These are phyloP conservation scores for Yamadazyma conglobata DNA, from an alignment of 1,139 yeast species.

Conservation along the genomic window DNA sequence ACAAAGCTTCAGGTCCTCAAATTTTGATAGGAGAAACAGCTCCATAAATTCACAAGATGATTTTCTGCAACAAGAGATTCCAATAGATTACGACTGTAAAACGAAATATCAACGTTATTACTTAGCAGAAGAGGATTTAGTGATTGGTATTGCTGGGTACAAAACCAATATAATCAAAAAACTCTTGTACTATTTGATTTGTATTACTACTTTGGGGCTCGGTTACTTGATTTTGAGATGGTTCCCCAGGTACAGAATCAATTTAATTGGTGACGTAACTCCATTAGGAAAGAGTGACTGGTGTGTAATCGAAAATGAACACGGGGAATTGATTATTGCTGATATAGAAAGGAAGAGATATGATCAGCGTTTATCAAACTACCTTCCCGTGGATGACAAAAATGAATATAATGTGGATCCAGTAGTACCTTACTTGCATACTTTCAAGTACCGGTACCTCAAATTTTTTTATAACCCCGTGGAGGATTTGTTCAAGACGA, in stretches of 20 bases:
- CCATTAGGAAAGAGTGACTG: constrained; percentile 84
- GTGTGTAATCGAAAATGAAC: constrained; percentile 92
- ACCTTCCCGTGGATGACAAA: constrained; percentile 41
- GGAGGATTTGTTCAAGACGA: constrained; percentile 81
- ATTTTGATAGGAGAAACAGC: constrained; percentile 29
- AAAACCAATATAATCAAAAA: constrained; percentile 47
- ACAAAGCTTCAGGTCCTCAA: constrained; percentile 33
- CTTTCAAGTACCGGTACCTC: constrained; percentile 79
- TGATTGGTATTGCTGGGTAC: constrained; percentile 92
- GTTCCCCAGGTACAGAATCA: constrained; percentile 76
- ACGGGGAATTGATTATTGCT: constrained; percentile 73
- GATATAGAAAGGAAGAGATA: constrained; percentile 57
- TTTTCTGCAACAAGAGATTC: constrained; percentile 13
- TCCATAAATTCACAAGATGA: constrained; percentile 24
- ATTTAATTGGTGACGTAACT: constrained; percentile 59
- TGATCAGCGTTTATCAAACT: constrained; percentile 67
- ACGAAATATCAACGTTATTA: constrained; percentile 73
- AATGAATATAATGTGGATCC: constrained; percentile 46
- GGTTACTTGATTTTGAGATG: constrained; percentile 75
- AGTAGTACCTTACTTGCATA: constrained; percentile 62
- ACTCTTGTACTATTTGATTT: constrained; percentile 49
- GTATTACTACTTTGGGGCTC: constrained; percentile 63
- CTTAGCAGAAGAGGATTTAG: constrained; percentile 92
- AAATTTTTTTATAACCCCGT: constrained; percentile 79
- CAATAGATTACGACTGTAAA: constrained; percentile 42